These are phyloP conservation scores for Tolypocladium album DNA, from an alignment of 2,329 filamentous ascomycete species.

Conservation along the genomic window DNA sequence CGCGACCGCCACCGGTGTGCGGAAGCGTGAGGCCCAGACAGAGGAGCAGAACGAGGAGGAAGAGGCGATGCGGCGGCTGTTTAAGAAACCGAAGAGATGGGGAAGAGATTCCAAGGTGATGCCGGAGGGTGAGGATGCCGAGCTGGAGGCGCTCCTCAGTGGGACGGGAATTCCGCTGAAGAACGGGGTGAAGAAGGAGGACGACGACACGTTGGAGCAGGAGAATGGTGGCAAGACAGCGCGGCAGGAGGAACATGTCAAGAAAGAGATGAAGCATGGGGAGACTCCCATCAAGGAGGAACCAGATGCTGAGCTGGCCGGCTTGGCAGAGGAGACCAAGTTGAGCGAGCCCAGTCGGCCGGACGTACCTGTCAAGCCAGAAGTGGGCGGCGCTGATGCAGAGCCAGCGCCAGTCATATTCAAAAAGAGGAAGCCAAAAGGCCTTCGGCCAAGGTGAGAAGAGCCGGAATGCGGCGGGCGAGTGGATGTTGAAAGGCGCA, in stretches of 20 bases:
- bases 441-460: conserved; percentile 45
- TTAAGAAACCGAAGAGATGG: conserved; percentile 48
- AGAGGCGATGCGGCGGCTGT: conserved; percentile 44
- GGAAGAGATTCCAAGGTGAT: conserved; percentile 41
- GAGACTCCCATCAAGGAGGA: conserved; percentile 27
- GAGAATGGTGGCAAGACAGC: conserved; percentile 6
- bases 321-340: background rate
- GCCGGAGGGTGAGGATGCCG: conserved; percentile 35
- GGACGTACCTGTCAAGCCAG: conserved; percentile 18
- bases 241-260: conserved; percentile 17
- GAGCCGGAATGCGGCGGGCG: no score
- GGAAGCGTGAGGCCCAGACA: conserved; percentile 51
- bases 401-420: conserved; percentile 49
- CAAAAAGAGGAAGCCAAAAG: conserved; percentile 69
- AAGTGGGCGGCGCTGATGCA: conserved; percentile 15
- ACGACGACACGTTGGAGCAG: conserved; percentile 3
- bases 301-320: conserved; percentile 12
- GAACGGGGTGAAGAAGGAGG: conserved; percentile 15
- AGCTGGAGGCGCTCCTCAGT: conserved; percentile 51
- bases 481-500: background rate
- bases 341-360: background rate
- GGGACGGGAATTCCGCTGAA: conserved; percentile 15
- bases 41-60: conserved; percentile 49
- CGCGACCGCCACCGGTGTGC: conserved; percentile 42
- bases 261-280: conserved; percentile 7